Conservation (phyloP, 768 basidiomycete genomes). For the Roridomyces roridus region DNA sequence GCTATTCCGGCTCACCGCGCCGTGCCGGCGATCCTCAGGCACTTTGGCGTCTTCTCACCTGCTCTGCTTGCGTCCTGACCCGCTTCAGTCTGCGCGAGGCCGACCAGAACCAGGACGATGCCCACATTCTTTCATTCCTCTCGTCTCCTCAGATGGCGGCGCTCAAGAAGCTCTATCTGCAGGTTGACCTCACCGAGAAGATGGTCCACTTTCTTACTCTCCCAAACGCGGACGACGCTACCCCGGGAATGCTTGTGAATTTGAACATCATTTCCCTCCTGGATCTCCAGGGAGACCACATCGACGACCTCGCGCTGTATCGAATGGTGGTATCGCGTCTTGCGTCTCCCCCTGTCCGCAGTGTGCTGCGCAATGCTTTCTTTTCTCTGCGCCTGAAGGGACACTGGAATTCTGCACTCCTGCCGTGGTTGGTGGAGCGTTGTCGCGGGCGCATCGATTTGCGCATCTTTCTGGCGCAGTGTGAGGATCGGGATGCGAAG, state of each 20-base stretch:
- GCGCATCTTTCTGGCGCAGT: slow-evolving; percentile 15
- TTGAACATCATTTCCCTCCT: slow-evolving; percentile 9
- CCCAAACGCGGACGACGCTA: not conserved
- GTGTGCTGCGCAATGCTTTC: slow-evolving; percentile 4
- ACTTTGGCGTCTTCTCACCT: slow-evolving; percentile 3
- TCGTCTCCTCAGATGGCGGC: slow-evolving; percentile 6
- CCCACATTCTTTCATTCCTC: slow-evolving; percentile 9
- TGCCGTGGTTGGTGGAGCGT: slow-evolving; percentile 22
- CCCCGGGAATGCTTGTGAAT: slow-evolving; percentile 9
- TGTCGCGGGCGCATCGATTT: slow-evolving; percentile 20
- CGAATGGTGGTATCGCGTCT: slow-evolving; percentile 23
- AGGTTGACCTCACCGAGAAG: slow-evolving; percentile 15
- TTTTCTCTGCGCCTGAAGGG: slow-evolving; percentile 20
- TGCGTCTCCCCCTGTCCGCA: not conserved
- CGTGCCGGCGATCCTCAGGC: slow-evolving; percentile 11
- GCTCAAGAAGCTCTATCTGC: slow-evolving; percentile 19
- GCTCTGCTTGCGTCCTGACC: slow-evolving; percentile 9
- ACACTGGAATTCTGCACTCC: slow-evolving; percentile 15
- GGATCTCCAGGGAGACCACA: slow-evolving; percentile 10
- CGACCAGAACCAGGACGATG: not conserved
- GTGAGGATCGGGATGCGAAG: slow-evolving; percentile 1
- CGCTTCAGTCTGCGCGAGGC: slow-evolving; percentile 15
- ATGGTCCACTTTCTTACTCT: slow-evolving; percentile 19
- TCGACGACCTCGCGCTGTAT: slow-evolving; percentile 22
- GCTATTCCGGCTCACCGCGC: slow-evolving; percentile 7